These are phyloP conservation scores for Candida hungchunana DNA, from an alignment of 805 yeast genomes.

Conservation along the genomic window DNA sequence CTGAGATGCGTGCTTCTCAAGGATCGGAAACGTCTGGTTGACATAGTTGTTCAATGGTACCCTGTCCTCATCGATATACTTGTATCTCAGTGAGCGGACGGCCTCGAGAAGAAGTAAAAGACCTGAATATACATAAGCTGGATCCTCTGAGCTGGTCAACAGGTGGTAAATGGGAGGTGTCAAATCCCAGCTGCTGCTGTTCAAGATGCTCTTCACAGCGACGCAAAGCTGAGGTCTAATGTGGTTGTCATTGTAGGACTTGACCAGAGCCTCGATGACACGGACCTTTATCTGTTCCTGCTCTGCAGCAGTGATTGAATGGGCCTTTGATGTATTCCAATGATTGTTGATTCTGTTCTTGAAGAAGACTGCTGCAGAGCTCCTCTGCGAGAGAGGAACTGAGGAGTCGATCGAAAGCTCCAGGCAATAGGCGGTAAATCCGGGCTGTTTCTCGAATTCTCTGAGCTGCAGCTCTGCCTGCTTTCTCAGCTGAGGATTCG, in stretches of 20 bases:
- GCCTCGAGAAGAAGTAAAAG: conserved; percentile 53
- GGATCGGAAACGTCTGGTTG: conserved; percentile 48
- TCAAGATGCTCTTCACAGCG: conserved; percentile 51
- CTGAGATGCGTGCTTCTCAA: conserved; percentile 47
- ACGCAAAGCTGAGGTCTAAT: conserved; percentile 55
- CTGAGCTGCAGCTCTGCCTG: conserved; percentile 49
- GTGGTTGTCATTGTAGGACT: conserved; percentile 35
- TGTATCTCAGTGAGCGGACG: conserved; percentile 52
- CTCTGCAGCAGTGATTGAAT: conserved; percentile 41
- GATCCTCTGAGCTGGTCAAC: conserved; percentile 32
- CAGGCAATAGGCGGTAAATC: conserved; percentile 52
- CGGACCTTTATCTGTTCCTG: conserved; percentile 52
- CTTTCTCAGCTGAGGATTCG: conserved; percentile 45
- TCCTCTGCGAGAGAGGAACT: conserved; percentile 40
- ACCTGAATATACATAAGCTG: conserved; percentile 46
- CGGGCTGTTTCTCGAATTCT: conserved; percentile 50
- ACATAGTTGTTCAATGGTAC: conserved; percentile 45
- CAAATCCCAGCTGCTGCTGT: conserved; percentile 36
- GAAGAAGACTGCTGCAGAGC: conserved; percentile 64
- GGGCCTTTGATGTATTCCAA: conserved; percentile 40
- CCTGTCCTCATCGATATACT: conserved; percentile 49
- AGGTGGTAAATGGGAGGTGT: conserved; percentile 31
- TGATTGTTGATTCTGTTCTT: conserved; percentile 55
- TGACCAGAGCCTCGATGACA: conserved; percentile 48
- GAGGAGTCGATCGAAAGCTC: conserved; percentile 44